Evolutionary conservation across 2,329 filamentous ascomycete species (phyloP), one percentile per base, ranked within the genome.

Genomic region (Penicillium sp.): DNA sequence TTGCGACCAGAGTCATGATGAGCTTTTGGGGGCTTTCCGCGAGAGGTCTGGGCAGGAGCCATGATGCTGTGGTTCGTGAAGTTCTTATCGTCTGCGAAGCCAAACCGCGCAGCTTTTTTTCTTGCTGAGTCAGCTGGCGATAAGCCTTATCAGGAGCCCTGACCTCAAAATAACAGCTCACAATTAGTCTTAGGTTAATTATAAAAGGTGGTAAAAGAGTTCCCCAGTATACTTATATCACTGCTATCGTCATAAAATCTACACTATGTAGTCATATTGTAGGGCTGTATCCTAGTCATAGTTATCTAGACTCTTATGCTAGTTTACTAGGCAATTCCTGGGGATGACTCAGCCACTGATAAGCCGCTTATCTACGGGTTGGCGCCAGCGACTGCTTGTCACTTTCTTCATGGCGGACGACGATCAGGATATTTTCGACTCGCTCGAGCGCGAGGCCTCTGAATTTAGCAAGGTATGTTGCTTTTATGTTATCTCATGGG

Each of bases 361-460:
- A 37, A 67, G 60, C 26, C 16, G 29, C 45, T 40, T 40, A 27
- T 39, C 50, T 29, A 26, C 20, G 16, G 29, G 24, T 35, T 39
- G 20, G 37, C 36, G 13, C 16, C 40, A 26, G 24, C 26, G 31
- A n/a, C 31, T 36, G 24, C 44, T 28, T 38, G 34, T 46, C 28
- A 35, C 48, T 49, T 50, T 50, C 52, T 57, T 36, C 50, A 78
- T 77, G 75, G 72, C 71, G 54, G 78, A 84, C 45, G 77, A 81
- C 56, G 77, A 90, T 57, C 76, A 82, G 61, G 87, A 89, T 66
- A 85, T 87, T 37, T 79, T 95, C 53, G 85, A 89, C 64, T 82
- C 83, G 51, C 82, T 96, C 34, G 88, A 91, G 62, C 78, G 82
- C 27, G 89, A 95, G 66, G 84, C 85, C 44, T 94, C 91, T 61